phyloP scores from a whole-genome alignment of 176 grass and related monocot species.

The Triticum dicoccoides region DNA sequence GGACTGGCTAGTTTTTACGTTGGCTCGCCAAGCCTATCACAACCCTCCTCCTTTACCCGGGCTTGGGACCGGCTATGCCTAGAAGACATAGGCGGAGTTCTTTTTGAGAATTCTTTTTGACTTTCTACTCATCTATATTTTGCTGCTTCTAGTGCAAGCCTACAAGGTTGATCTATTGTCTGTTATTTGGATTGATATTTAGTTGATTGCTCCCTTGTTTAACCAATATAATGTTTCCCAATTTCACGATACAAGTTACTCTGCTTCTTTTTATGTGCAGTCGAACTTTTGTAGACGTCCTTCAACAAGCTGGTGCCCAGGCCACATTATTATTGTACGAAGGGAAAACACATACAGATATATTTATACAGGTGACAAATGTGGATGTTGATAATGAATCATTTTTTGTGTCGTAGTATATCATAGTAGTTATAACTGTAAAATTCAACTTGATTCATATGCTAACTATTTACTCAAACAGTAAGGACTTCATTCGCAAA shows the following conservation, averaged over 20 bases:
- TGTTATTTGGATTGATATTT: background rate
- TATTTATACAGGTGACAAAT: slow-evolving; percentile 80
- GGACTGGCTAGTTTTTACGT: no score
- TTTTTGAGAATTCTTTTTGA: background rate
- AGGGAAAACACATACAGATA: slow-evolving; percentile 96
- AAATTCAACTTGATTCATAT: background rate
- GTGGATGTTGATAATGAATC: background rate
- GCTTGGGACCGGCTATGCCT: no score
- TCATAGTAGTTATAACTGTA: background rate
- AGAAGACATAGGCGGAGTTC: no score
- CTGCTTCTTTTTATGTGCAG: slow-evolving; percentile 51
- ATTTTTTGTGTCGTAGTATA: background rate
- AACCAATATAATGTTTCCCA: slow-evolving; percentile 24
- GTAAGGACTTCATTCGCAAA: background rate
- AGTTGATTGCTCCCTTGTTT: slow-evolving; percentile 16
- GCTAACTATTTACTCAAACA: background rate
- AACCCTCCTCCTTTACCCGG: no score
- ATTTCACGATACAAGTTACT: slow-evolving; percentile 10
- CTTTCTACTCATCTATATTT: slow-evolving; percentile 20
- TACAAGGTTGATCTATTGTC: slow-evolving; percentile 1
- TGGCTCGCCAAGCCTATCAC: no score
- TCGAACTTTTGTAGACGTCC: slow-evolving; percentile 61
- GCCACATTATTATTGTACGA: slow-evolving; percentile 73
- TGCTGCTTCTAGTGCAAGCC: background rate
- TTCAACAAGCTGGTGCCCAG: slow-evolving; percentile 66